phyloP scores from a whole-genome alignment of 257 asterid genomes.

The Lantana camara region DNA sequence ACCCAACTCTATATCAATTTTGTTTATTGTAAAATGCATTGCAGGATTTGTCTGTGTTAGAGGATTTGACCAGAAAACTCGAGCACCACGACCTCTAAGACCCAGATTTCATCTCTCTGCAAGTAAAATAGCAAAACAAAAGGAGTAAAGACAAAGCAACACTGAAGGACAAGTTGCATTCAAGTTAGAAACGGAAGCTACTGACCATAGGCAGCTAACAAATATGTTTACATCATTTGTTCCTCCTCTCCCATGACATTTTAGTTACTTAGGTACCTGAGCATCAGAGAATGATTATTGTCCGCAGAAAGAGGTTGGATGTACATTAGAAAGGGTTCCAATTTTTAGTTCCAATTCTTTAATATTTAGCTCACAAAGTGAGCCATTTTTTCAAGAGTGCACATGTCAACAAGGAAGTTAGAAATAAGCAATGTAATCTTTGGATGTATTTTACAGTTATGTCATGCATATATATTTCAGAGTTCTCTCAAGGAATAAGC shows the following conservation, averaged over 20 bases:
- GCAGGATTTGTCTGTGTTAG: constrained; percentile 88
- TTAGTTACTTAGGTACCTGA: constrained; percentile 34
- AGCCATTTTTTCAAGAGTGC: constrained; percentile 53
- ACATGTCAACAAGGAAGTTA: constrained; percentile 22
- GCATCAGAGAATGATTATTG: constrained; percentile 29
- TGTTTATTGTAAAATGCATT: constrained; percentile 8
- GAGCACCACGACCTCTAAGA: constrained; percentile 79
- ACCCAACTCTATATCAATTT: background rate
- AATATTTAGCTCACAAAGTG: constrained; percentile 38
- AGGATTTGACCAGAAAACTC: constrained; percentile 69
- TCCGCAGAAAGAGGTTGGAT: constrained; percentile 33
- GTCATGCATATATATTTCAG: constrained; percentile 24
- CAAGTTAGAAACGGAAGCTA: constrained; percentile 19
- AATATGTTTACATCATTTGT: constrained; percentile 35
- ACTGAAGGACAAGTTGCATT: constrained; percentile 30
- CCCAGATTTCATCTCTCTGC: constrained; percentile 86
- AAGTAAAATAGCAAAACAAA: constrained; percentile 54
- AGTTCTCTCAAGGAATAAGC: constrained; percentile 11
- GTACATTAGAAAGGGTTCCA: constrained; percentile 32
- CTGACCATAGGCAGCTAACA: constrained; percentile 39
- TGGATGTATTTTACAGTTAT: constrained; percentile 15
- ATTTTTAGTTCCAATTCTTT: constrained; percentile 27
- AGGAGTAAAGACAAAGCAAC: constrained; percentile 20
- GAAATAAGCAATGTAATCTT: constrained; percentile 25
- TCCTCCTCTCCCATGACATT: constrained; percentile 32